phyloP scores from a whole-genome alignment of 2,329 filamentous ascomycete genomes.

The Keithomyces neogunnii region DNA sequence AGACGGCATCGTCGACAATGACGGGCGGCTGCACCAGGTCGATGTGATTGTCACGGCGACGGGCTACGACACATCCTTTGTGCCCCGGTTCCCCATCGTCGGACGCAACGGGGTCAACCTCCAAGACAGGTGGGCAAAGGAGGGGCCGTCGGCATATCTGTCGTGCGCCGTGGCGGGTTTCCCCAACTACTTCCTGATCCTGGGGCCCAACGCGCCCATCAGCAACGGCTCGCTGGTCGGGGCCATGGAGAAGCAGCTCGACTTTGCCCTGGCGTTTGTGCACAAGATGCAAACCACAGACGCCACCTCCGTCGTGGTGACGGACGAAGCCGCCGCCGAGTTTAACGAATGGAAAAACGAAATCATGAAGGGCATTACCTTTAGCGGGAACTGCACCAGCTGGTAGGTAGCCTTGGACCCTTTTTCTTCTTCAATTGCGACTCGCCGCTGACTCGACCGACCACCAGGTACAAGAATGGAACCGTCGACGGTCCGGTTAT shows the following conservation, averaged over 20 bases:
- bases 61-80: conserved; percentile 44
- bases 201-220: background rate
- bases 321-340: no score
- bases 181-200: conserved; percentile 33
- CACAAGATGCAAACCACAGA: background rate
- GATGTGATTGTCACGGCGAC: conserved; percentile 48
- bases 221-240: background rate
- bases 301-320: no score
- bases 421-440: no score
- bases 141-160: conserved; percentile 38
- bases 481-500: no score
- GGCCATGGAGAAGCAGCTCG: background rate
- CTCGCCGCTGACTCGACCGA: no score
- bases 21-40: conserved; percentile 25
- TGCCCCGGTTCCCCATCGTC: conserved; percentile 38
- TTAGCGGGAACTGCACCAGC: no score
- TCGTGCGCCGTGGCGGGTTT: conserved; percentile 32
- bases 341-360: no score
- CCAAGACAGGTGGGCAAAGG: conserved; percentile 34
- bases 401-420: no score
- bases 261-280: background rate
- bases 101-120: conserved; percentile 36
- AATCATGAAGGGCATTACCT: no score
- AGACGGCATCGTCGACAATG: conserved; percentile 26
- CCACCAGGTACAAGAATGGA: no score